phyloP scores from a whole-genome alignment of 2,329 filamentous ascomycete species.

The Acrodontium crateriforme region DNA sequence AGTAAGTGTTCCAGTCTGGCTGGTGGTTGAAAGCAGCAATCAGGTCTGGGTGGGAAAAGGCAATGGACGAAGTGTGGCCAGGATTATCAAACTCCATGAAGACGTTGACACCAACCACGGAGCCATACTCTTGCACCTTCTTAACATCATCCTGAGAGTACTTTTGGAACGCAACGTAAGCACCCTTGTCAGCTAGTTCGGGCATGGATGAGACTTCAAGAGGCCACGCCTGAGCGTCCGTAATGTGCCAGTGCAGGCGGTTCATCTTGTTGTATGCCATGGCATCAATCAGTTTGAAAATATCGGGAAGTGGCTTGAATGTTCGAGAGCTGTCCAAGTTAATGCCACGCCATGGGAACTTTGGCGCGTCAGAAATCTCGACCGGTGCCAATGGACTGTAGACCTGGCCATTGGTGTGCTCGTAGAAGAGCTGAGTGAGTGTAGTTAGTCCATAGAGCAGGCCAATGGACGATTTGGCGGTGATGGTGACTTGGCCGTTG shows the following conservation, averaged over 20 bases:
- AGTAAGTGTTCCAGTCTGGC: conserved; percentile 39
- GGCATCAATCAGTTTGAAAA: conserved; percentile 64
- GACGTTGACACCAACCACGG: conserved; percentile 53
- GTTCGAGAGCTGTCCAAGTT: conserved; percentile 66
- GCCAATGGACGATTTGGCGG: conserved; percentile 52
- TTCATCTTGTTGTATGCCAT: conserved; percentile 72
- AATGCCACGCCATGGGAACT: conserved; percentile 63
- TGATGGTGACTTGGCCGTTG: conserved; percentile 47
- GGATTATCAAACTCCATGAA: conserved; percentile 72
- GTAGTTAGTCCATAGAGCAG: conserved; percentile 61
- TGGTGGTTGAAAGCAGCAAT: conserved; percentile 48
- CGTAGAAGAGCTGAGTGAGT: conserved; percentile 67
- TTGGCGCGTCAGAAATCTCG: conserved; percentile 56
- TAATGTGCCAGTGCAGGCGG: conserved; percentile 65
- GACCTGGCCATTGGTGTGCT: conserved; percentile 38
- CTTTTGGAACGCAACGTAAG: conserved; percentile 52
- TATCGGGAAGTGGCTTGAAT: conserved; percentile 53
- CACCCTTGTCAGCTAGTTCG: conserved; percentile 56
- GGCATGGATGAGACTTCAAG: conserved; percentile 66
- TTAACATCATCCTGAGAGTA: conserved; percentile 55
- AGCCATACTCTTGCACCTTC: conserved; percentile 56
- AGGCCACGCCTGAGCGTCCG: conserved; percentile 76
- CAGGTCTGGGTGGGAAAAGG: conserved; percentile 54
- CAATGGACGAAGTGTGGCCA: conserved; percentile 59
- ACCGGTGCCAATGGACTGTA: conserved; percentile 64